Percentiles rank a stretch among this genome's conserved stretches.
phyloP scores from a whole-genome alignment of 1,284 basidiomycete genomes.

The Coriolopsis trogii region DNA sequence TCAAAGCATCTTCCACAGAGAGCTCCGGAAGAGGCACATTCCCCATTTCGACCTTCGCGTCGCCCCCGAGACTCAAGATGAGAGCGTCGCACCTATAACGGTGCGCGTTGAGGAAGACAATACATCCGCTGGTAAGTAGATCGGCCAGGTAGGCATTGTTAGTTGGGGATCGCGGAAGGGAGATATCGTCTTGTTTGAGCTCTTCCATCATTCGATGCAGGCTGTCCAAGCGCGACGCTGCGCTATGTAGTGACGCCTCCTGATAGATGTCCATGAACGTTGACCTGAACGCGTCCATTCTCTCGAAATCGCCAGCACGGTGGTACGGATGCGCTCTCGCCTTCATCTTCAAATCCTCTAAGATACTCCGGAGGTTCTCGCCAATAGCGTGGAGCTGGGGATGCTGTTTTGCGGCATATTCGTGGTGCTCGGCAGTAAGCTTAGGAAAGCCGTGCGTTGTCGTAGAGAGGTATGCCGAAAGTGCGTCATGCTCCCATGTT shows the following conservation, averaged over 20 bases:
- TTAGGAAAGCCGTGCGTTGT: not conserved
- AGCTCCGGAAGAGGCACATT: constrained; percentile 10
- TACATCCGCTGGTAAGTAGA: not conserved
- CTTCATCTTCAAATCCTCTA: not conserved
- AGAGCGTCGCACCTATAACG: constrained; percentile 10
- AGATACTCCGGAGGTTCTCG: not conserved
- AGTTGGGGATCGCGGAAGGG: too few relatives aligned
- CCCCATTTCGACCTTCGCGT: not conserved
- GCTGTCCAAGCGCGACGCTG: not conserved
- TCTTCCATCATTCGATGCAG: not conserved
- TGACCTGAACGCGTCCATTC: not conserved
- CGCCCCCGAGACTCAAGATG: not conserved
- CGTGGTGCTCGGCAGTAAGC: not conserved
- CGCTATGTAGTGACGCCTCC: constrained; percentile 2
- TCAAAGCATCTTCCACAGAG: not conserved
- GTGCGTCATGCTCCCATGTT: not conserved
- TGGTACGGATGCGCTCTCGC: not conserved
- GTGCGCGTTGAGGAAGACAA: constrained; percentile 11
- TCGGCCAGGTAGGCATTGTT: not conserved
- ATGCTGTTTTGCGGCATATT: not conserved
- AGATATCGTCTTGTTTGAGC: not conserved
- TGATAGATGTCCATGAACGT: not conserved
- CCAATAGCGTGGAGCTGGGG: not conserved
- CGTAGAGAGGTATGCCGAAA: constrained; percentile 1
- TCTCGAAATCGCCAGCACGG: constrained; percentile 3